Evolutionary conservation across 1,284 basidiomycete species (phyloP).

Genomic region (Irpex rosettiformis): DNA sequence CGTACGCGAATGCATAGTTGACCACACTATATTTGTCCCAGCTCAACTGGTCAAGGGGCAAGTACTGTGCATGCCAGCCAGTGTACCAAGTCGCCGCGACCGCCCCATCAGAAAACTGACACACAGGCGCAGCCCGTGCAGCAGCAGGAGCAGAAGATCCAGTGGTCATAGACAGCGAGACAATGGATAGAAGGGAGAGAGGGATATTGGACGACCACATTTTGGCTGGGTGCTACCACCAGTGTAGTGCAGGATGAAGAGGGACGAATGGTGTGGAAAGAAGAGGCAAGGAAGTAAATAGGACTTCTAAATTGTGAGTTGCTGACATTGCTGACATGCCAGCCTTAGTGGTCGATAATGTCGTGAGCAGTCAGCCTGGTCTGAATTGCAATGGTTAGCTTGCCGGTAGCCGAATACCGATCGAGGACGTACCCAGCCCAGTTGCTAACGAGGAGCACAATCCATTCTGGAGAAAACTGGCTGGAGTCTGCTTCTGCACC

Average conservation of each 20-base stretch:
- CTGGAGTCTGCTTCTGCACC: too few relatives aligned
- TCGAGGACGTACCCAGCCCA: background rate
- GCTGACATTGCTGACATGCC: background rate
- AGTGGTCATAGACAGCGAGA: background rate
- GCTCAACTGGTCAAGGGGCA: constrained; percentile 41
- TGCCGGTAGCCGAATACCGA: too few relatives aligned
- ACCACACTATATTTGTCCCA: constrained; percentile 56
- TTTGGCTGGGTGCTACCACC: background rate
- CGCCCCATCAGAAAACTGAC: constrained; percentile 16
- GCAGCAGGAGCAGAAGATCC: background rate
- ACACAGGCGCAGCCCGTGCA: constrained; percentile 29
- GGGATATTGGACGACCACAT: constrained; percentile 1
- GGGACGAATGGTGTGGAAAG: background rate
- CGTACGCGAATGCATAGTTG: constrained; percentile 60
- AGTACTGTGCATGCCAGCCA: constrained; percentile 44
- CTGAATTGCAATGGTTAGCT: background rate
- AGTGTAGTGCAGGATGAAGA: background rate
- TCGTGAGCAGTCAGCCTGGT: background rate
- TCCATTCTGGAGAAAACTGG: too few relatives aligned
- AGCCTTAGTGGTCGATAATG: background rate
- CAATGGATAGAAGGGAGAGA: background rate
- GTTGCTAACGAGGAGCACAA: too few relatives aligned
- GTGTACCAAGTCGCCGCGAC: constrained; percentile 57
- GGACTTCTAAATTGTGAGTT: background rate
- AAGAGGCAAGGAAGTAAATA: background rate